phyloP scores from a whole-genome alignment of 805 yeast genomes.

The Isabelozyma heimii region DNA sequence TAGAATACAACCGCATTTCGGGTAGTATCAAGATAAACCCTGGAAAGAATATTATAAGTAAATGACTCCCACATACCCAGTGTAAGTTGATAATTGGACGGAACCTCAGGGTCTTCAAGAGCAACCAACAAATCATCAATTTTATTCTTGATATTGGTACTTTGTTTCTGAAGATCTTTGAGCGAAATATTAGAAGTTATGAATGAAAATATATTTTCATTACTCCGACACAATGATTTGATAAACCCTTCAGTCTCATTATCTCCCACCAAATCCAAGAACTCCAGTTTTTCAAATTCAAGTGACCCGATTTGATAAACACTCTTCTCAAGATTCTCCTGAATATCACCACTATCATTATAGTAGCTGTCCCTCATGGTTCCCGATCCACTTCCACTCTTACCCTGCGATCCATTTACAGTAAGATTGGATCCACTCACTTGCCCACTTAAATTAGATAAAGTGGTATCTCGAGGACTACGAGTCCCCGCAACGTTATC shows the following conservation, averaged over 20 bases:
- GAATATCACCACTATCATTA: slow-evolving; percentile 14
- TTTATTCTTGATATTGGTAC: slow-evolving; percentile 29
- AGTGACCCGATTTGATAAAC: slow-evolving; percentile 45
- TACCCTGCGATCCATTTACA: neutral
- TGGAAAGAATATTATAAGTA: slow-evolving; percentile 25
- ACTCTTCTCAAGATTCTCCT: slow-evolving; percentile 22
- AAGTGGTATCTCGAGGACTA: neutral
- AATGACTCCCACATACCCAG: slow-evolving; percentile 35
- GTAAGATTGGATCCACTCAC: neutral
- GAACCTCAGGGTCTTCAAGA: slow-evolving; percentile 32
- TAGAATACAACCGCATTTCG: slow-evolving; percentile 28
- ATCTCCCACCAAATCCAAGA: slow-evolving; percentile 34
- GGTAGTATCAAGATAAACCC: slow-evolving; percentile 28
- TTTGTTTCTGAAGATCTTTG: slow-evolving; percentile 40
- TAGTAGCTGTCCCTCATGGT: neutral
- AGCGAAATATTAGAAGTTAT: slow-evolving; percentile 42
- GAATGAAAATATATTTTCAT: slow-evolving; percentile 35
- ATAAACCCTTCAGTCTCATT: slow-evolving; percentile 59
- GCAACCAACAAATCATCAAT: slow-evolving; percentile 26
- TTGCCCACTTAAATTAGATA: neutral
- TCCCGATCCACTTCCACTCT: neutral
- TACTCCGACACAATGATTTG: slow-evolving; percentile 32
- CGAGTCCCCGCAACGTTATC: slow-evolving; percentile 1
- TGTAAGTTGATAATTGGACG: slow-evolving; percentile 23
- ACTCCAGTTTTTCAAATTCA: slow-evolving; percentile 52